Evolutionary conservation across 2,329 filamentous ascomycete genomes (phyloP).

Genomic region (Colletotrichum sp.): DNA sequence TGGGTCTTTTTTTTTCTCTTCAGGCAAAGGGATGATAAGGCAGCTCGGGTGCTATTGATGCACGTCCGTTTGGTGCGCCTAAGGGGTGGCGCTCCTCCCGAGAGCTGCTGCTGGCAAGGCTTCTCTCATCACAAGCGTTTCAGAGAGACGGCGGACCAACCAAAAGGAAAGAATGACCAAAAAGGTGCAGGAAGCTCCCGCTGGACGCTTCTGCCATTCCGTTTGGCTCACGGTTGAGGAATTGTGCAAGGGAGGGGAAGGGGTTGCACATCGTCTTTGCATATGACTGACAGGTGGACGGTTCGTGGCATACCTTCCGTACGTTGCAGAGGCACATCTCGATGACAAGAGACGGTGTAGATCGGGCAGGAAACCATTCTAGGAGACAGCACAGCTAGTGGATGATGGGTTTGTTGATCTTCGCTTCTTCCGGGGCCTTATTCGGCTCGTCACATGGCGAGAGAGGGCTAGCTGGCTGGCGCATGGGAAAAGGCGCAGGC

Average conservation of each 20-base stretch:
- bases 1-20: neutral
- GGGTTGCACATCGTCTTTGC: neutral
- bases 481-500: neutral
- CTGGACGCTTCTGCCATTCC: neutral
- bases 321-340: neutral
- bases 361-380: neutral
- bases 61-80: neutral
- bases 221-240: neutral
- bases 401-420: neutral
- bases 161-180: neutral
- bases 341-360: neutral
- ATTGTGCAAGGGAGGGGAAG: neutral
- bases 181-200: neutral
- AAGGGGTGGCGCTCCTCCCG: neutral
- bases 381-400: neutral
- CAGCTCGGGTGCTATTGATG: neutral
- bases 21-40: neutral
- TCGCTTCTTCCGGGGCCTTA: neutral
- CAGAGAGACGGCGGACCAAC: neutral
- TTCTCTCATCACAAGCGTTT: neutral
- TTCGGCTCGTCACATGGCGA: constrained; percentile 1
- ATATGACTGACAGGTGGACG: neutral
- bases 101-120: neutral
- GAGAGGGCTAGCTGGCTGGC: neutral
- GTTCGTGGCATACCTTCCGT: neutral